Conservation (phyloP, 192 early-diverging fungal genomes). For the Coemansia sp. region DNA sequence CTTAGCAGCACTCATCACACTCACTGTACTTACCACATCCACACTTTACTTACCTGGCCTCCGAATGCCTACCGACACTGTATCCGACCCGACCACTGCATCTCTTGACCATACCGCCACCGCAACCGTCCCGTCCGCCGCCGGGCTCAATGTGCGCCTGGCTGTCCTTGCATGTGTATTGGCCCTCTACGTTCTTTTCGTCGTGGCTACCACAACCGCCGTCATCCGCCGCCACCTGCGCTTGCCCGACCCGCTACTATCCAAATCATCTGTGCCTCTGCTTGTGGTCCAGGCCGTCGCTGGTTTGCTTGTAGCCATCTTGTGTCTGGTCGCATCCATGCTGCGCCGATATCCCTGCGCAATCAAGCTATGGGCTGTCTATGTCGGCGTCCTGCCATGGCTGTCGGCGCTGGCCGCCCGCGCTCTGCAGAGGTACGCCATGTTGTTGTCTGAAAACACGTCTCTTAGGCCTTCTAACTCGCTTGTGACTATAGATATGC, state of each 20-base stretch:
- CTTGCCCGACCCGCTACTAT: constrained; percentile 14
- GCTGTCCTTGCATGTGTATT: constrained; percentile 11
- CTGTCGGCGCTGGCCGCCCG: constrained; percentile 21
- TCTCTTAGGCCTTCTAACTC: neutral
- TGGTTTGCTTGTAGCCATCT: constrained; percentile 9
- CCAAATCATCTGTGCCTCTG: constrained; percentile 20
- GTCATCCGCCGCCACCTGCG: constrained; percentile 19
- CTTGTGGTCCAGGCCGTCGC: constrained; percentile 17
- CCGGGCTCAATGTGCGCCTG: constrained; percentile 13
- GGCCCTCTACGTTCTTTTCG: constrained; percentile 18
- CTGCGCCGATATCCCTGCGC: constrained; percentile 27
- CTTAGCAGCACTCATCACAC: neutral
- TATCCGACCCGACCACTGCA: too few relatives aligned
- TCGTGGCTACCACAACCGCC: constrained; percentile 13
- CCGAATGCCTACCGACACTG: too few relatives aligned
- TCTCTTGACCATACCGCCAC: too few relatives aligned
- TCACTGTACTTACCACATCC: too few relatives aligned
- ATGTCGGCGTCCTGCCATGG: constrained; percentile 32
- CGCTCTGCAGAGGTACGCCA: constrained; percentile 16
- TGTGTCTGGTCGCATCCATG: constrained; percentile 19
- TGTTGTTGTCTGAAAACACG: neutral
- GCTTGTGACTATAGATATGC: constrained; percentile 4
- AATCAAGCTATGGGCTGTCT: constrained; percentile 33
- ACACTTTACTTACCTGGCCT: too few relatives aligned
- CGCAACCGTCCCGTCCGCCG: neutral